Base-by-base conservation (phyloP, 495 filamentous ascomycete genomes). In the Talaromyces nanjingensis region DNA sequence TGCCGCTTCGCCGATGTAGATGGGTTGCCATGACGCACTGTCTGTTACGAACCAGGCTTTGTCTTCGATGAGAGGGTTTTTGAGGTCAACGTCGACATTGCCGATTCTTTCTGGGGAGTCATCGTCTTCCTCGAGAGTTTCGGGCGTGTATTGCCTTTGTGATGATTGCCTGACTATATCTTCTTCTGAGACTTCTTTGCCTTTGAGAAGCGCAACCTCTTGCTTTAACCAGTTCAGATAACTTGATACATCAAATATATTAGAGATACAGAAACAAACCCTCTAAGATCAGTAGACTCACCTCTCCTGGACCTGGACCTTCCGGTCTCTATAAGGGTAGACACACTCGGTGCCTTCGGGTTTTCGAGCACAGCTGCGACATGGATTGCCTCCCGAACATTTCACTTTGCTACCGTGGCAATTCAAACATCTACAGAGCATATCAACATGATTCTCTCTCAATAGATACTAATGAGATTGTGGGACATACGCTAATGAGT, bases 331-430 rank as follows among this genome's bases (percentile, higher is more conserved):
- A 49, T 68, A 65, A 7, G 74, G 65, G 64, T 76, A 78, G 18
- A 54, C 60, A 53, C 74, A 78, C 20, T 75, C 70, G 18, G 65
- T 63, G 22, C 63, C 58, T 55, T 65, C 67, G 2, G 67, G 69
- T 14, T 69, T 59, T 57, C 68, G 67, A 6, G 65, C 68, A 54
- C 74, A 78, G 60, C 67, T 70, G 9, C 53, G 52, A 60, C 76
- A 78, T 1, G 76, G 73, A 57, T 72, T 67, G 56, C 65, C 71
- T 2, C 76, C 76, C 31, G 69, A 73, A 42, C 74, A 78, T 64
- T 75, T 78, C 16, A 78, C 70, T 60, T 76, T 78, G 22, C 72
- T 73, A 0, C 68, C 49, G 60, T 77, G 74, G 60, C 74, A 78
- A 66, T 73, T 61, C 22, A 66, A 67, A 67, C 74, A 77, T 7